A percentile compares a stretch with the other conserved stretches of the same genome.
phyloP scores from a whole-genome alignment of 495 filamentous ascomycete genomes.

The Glonium stellatum region DNA sequence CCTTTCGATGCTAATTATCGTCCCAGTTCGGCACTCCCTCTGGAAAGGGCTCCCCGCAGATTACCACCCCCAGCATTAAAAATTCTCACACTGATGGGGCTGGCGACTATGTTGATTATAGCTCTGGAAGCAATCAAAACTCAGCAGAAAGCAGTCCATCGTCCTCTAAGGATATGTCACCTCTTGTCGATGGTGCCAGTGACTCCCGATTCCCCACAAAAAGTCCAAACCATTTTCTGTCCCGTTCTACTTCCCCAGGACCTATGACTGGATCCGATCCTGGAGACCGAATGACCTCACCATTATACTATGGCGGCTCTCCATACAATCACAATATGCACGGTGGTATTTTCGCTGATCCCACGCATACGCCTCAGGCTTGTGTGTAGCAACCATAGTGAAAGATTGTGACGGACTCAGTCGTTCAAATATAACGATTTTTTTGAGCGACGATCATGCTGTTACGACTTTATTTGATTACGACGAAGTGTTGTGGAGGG shows the following conservation, averaged over 20 bases:
- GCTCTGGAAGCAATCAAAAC: slow-evolving; percentile 23
- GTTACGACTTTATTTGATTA: slow-evolving; percentile 12
- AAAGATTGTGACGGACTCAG: slow-evolving; percentile 1
- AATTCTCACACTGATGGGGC: slow-evolving; percentile 25
- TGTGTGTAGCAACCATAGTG: slow-evolving; percentile 14
- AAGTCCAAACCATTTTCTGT: slow-evolving; percentile 26
- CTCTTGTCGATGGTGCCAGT: slow-evolving; percentile 27
- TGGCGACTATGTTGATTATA: slow-evolving; percentile 21
- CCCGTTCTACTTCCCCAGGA: slow-evolving; percentile 34
- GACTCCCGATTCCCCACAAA: slow-evolving; percentile 14
- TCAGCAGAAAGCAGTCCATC: slow-evolving; percentile 28
- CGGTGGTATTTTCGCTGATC: slow-evolving; percentile 25
- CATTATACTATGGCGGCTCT: slow-evolving; percentile 32
- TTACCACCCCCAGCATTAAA: slow-evolving; percentile 20
- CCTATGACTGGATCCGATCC: slow-evolving; percentile 30
- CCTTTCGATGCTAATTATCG: slow-evolving; percentile 27
- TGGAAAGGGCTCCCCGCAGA: slow-evolving; percentile 27
- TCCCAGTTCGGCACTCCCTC: slow-evolving; percentile 33
- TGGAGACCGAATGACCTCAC: slow-evolving; percentile 27
- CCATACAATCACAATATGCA: slow-evolving; percentile 24
- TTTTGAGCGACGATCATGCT: slow-evolving; percentile 20
- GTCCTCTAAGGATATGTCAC: slow-evolving; percentile 10
- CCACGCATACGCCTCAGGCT: slow-evolving; percentile 21
- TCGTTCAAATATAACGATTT: slow-evolving; percentile 18
- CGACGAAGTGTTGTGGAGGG: slow-evolving; percentile 20